Percentiles rank a stretch among this genome's conserved stretches.
phyloP scores from a whole-genome alignment of 331 rosid genomes.

The Pyrus hybrid region DNA sequence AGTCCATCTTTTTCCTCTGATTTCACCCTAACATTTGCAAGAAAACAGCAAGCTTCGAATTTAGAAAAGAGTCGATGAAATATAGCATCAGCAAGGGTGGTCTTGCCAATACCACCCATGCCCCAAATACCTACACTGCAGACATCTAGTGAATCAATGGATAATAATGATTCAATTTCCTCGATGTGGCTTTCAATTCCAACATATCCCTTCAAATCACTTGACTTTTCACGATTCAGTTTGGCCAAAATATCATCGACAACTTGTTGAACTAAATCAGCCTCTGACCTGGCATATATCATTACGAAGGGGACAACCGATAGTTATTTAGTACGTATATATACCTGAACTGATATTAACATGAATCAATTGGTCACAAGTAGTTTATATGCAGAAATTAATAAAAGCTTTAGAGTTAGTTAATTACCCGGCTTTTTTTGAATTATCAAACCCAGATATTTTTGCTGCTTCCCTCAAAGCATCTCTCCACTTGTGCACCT shows the following conservation, averaged over 20 bases:
- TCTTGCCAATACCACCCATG: background rate
- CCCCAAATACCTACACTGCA: background rate
- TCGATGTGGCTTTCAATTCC: too few relatives aligned
- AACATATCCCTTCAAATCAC: too few relatives aligned
- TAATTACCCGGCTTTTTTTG: background rate
- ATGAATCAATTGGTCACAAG: background rate
- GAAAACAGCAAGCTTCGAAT: background rate
- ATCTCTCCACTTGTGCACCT: background rate
- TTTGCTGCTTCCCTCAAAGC: background rate
- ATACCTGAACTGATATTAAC: background rate
- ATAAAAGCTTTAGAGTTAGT: background rate
- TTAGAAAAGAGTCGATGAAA: background rate
- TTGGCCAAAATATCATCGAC: background rate
- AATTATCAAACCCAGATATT: background rate
- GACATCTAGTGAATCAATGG: background rate
- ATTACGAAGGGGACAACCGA: too few relatives aligned
- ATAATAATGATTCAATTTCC: too few relatives aligned
- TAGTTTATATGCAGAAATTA: background rate
- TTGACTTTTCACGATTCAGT: background rate
- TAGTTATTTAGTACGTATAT: background rate
- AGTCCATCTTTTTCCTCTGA: background rate
- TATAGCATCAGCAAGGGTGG: background rate
- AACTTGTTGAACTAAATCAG: slow-evolving; percentile 2
- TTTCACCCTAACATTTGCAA: background rate
- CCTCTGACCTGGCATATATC: slow-evolving; percentile 3